Evolutionary conservation across 768 basidiomycete genomes (phyloP).

Genomic region (Butyriboletus loyo): DNA sequence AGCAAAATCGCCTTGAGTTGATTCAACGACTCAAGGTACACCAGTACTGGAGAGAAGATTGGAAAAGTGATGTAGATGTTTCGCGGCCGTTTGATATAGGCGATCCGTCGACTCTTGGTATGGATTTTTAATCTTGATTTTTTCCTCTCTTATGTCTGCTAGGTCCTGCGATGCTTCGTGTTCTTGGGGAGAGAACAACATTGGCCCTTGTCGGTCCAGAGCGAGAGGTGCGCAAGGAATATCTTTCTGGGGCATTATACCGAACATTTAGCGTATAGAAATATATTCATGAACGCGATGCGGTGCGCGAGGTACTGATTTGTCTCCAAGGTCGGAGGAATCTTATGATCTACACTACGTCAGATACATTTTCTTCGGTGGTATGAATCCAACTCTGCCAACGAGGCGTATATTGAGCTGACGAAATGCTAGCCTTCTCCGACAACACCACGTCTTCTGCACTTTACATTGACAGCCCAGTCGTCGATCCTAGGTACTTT

Average conservation of each 20-base stretch:
- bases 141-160: background rate
- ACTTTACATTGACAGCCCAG: conserved; percentile 66
- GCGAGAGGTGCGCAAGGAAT: conserved; percentile 36
- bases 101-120: conserved; percentile 73
- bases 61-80: conserved; percentile 48
- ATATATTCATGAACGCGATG: conserved; percentile 72
- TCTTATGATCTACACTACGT: conserved; percentile 44
- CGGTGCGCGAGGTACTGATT: conserved; percentile 74
- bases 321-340: conserved; percentile 71
- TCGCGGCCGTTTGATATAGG: conserved; percentile 55
- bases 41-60: conserved; percentile 76
- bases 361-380: conserved; percentile 33
- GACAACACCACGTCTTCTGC: conserved; percentile 58
- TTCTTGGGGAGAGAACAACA: conserved; percentile 36
- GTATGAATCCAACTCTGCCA: conserved; percentile 14
- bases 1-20: conserved; percentile 39
- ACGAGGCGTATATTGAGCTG: background rate
- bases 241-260: background rate
- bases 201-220: conserved; percentile 40
- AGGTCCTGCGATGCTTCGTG: conserved; percentile 48
- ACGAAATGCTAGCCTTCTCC: conserved; percentile 40
- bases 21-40: conserved; percentile 59
- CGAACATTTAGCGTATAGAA: conserved; percentile 36
- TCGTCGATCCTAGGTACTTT: conserved; percentile 61
- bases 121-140: conserved; percentile 3